phyloP scores from a whole-genome alignment of 2,329 filamentous ascomycete species.

The Aureobasidium leucospermi region DNA sequence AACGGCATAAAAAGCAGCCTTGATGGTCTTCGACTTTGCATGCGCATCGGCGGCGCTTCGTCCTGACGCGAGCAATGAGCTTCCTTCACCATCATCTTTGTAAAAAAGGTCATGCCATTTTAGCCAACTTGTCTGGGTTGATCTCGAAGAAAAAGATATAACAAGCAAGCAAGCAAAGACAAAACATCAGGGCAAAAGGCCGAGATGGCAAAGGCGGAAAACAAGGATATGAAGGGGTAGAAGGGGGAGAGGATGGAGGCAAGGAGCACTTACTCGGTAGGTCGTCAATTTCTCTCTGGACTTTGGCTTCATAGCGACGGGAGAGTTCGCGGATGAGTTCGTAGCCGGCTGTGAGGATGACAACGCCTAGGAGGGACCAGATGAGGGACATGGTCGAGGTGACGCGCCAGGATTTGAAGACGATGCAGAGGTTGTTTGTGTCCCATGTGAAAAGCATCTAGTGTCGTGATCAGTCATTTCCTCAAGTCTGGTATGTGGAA shows the following conservation, averaged over 20 bases:
- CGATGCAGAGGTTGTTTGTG: constrained; percentile 86
- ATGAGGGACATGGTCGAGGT: constrained; percentile 66
- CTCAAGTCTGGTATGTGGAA: not conserved
- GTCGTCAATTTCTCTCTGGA: constrained; percentile 41
- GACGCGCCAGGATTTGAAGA: constrained; percentile 89
- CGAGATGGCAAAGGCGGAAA: not conserved
- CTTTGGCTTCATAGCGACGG: constrained; percentile 63
- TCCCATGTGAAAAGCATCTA: constrained; percentile 99
- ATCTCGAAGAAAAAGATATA: not conserved
- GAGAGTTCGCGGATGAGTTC: constrained; percentile 75
- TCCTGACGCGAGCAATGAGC: constrained; percentile 71
- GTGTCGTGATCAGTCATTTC: not conserved
- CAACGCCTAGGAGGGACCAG: constrained; percentile 73
- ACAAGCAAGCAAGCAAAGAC: not conserved
- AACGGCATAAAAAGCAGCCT: constrained; percentile 76
- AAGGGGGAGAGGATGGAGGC: not conserved
- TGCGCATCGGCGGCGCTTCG: constrained; percentile 56
- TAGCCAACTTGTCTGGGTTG: not conserved
- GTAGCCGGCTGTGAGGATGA: constrained; percentile 83
- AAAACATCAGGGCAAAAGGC: not conserved
- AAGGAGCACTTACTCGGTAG: constrained; percentile 27
- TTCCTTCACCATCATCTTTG: constrained; percentile 37
- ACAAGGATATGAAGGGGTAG: not conserved
- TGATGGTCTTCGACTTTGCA: constrained; percentile 66
- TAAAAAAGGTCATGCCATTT: not conserved